Percentiles rank a stretch among this genome's conserved stretches.
Conservation (phyloP, 306 rosid genomes). For the Glycine tomentella region DNA sequence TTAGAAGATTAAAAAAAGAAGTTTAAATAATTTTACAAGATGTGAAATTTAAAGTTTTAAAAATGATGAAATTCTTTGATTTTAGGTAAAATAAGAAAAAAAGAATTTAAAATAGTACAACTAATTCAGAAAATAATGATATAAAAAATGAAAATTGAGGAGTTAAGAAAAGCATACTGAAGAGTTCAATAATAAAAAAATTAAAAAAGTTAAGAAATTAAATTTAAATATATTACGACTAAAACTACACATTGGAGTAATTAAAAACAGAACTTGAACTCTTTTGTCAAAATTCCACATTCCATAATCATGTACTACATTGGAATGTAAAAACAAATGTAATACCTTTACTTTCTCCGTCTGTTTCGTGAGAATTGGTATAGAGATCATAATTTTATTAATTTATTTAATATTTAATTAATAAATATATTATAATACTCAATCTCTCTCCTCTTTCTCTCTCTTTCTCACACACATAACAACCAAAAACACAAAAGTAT, state of each 20-base stretch:
- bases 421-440: neutral
- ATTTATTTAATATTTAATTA: neutral
- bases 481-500: conserved; percentile 20
- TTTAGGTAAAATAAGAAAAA: too few relatives aligned
- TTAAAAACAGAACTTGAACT: neutral
- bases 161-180: neutral
- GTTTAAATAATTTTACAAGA: too few relatives aligned
- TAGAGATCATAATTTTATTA: neutral
- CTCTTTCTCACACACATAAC: conserved; percentile 2
- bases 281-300: neutral
- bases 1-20: neutral
- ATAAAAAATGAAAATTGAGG: neutral
- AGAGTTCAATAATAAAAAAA: neutral
- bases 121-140: too few relatives aligned
- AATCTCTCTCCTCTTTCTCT: conserved; percentile 1
- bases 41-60: too few relatives aligned
- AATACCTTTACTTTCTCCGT: conserved; percentile 48
- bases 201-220: neutral
- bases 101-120: too few relatives aligned
- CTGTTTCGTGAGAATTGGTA: conserved; percentile 53
- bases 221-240: neutral
- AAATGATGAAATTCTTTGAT: too few relatives aligned
- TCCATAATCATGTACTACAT: neutral
- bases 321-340: conserved; percentile 11
- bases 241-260: neutral